Percentiles rank a stretch among this genome's conserved stretches.
phyloP scores from a whole-genome alignment of 2,329 filamentous ascomycete species.

The Neopestalotiopsis sp. region DNA sequence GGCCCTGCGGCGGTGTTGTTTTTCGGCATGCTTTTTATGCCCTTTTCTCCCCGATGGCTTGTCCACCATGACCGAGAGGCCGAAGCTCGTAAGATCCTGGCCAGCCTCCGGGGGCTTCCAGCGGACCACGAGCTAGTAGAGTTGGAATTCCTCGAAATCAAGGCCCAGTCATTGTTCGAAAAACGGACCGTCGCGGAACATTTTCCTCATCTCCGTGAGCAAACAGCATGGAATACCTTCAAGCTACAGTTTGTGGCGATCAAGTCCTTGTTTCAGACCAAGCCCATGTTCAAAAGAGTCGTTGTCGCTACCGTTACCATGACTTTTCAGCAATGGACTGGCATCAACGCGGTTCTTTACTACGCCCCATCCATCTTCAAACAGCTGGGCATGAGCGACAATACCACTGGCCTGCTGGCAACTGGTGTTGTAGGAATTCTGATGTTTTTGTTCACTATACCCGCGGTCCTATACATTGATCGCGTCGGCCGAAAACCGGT shows the following conservation, averaged over 20 bases:
- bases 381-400: slow-evolving; percentile 63
- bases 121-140: slow-evolving; percentile 71
- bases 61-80: slow-evolving; percentile 66
- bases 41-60: slow-evolving; percentile 78
- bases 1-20: slow-evolving; percentile 70
- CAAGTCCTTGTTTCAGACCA: slow-evolving; percentile 66
- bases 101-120: slow-evolving; percentile 65
- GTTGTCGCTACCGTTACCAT: slow-evolving; percentile 67
- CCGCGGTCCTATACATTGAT: slow-evolving; percentile 70
- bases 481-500: slow-evolving; percentile 67
- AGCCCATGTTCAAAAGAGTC: slow-evolving; percentile 70
- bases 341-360: slow-evolving; percentile 51
- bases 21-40: slow-evolving; percentile 78
- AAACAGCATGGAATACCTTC: slow-evolving; percentile 66
- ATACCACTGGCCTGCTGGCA: slow-evolving; percentile 62
- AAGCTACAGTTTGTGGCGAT: slow-evolving; percentile 74
- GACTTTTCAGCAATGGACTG: slow-evolving; percentile 62
- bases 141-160: slow-evolving; percentile 83
- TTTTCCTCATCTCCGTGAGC: slow-evolving; percentile 68
- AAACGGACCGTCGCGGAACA: slow-evolving; percentile 71
- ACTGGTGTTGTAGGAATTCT: slow-evolving; percentile 75
- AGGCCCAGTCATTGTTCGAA: slow-evolving; percentile 78
- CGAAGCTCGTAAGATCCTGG: slow-evolving; percentile 68
- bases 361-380: slow-evolving; percentile 72
- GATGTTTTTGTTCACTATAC: slow-evolving; percentile 72